Conservation (phyloP, 1,284 basidiomycete genomes). For the Cryptococcus hybrid region DNA sequence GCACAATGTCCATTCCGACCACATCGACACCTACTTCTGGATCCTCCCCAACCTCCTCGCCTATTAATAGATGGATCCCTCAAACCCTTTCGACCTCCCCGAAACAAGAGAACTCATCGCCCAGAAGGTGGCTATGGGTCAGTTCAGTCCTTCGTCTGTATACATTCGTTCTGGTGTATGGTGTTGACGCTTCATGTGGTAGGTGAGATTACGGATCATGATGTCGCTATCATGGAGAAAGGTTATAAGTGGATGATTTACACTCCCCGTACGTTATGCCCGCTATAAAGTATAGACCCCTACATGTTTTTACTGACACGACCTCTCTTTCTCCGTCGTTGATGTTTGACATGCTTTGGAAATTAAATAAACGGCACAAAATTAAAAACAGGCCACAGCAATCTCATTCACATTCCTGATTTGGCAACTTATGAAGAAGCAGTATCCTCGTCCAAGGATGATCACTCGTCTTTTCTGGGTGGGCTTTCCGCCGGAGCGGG, state of each 20-base stretch:
- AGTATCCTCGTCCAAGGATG: constrained; percentile 12
- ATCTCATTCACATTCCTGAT: constrained; percentile 11
- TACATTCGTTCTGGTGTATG: not conserved
- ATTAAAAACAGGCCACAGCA: constrained; percentile 4
- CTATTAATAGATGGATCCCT: constrained; percentile 4
- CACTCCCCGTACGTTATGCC: constrained; percentile 10
- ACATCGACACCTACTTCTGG: not conserved
- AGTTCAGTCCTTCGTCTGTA: no score
- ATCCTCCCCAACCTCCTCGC: not conserved
- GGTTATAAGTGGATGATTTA: constrained; percentile 22
- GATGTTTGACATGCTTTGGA: no score
- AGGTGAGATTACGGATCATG: constrained; percentile 17
- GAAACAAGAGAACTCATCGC: constrained; percentile 15
- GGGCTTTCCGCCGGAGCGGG: constrained; percentile 11
- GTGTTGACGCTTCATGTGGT: not conserved
- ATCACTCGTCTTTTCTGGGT: constrained; percentile 10
- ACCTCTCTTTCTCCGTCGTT: not conserved
- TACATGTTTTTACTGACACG: not conserved
- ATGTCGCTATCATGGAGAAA: constrained; percentile 18
- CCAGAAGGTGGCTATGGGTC: constrained; percentile 14
- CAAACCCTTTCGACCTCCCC: constrained; percentile 17
- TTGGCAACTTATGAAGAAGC: constrained; percentile 17
- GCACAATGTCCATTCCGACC: not conserved
- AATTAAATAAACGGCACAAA: no score
- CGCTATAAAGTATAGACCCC: not conserved